Percentiles rank a stretch among this genome's conserved stretches.
Conservation (phyloP, 1,284 basidiomycete genomes). For the Leccinum subrobustum region DNA sequence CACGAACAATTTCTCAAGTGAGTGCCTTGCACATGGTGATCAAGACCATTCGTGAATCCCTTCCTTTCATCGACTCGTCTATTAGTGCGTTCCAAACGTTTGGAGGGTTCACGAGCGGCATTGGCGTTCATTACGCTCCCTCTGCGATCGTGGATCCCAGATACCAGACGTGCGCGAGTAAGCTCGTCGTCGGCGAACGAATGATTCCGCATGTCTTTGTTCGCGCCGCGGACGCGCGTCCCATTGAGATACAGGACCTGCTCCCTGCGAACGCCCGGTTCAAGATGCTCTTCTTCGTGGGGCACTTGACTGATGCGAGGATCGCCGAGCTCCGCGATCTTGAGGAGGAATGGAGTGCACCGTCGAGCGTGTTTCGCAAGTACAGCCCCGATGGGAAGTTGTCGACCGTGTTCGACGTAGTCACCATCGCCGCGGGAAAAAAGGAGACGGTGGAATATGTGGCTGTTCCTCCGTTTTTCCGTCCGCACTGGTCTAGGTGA, state of each 20-base stretch:
- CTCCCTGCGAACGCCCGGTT: conserved; percentile 60
- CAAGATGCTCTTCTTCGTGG: conserved; percentile 70
- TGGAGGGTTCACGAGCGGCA: conserved; percentile 61
- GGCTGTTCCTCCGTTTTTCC: conserved; percentile 49
- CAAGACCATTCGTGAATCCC: not conserved
- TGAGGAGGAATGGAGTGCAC: conserved; percentile 42
- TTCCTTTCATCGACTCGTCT: not conserved
- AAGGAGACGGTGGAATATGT: conserved; percentile 49
- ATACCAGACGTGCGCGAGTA: conserved; percentile 44
- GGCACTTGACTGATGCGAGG: conserved; percentile 47
- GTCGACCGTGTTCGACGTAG: conserved; percentile 49
- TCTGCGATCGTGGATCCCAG: conserved; percentile 49
- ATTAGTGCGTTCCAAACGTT: conserved; percentile 56
- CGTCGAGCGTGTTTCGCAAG: conserved; percentile 40
- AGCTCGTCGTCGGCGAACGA: conserved; percentile 56
- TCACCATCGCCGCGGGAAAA: conserved; percentile 48
- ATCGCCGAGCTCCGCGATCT: conserved; percentile 40
- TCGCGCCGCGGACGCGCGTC: conserved; percentile 61
- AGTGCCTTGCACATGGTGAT: conserved; percentile 13
- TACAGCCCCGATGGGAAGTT: conserved; percentile 32
- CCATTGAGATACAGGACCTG: conserved; percentile 67
- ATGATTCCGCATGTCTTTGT: conserved; percentile 58
- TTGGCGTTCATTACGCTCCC: conserved; percentile 60
- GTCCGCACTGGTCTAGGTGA: conserved; percentile 60
- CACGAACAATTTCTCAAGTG: conserved; percentile 65